These are phyloP conservation scores for Pyricularia grisea DNA, from an alignment of 2,329 filamentous ascomycete genomes.

Conservation along the genomic window DNA sequence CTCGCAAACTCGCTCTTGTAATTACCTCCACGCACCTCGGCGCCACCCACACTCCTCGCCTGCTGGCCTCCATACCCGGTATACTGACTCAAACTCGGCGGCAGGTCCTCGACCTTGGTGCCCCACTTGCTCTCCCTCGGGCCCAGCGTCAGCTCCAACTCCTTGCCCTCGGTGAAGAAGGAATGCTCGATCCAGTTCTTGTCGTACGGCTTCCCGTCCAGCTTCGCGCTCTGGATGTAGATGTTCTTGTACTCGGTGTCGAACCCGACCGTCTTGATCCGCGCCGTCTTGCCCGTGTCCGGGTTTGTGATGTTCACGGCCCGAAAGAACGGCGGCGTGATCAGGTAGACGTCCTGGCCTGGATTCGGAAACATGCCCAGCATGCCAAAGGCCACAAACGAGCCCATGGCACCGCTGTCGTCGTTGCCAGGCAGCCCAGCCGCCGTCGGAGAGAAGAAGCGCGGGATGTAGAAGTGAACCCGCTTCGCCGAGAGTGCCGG, in stretches of 20 bases:
- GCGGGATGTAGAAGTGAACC: conserved; percentile 56
- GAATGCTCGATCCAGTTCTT: conserved; percentile 60
- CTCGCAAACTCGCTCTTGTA: background rate
- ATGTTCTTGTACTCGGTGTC: conserved; percentile 46
- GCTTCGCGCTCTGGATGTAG: conserved; percentile 56
- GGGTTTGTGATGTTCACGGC: conserved; percentile 47
- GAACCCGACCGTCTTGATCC: conserved; percentile 51
- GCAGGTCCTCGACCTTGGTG: conserved; percentile 46
- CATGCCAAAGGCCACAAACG: conserved; percentile 57
- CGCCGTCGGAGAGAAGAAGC: conserved; percentile 48
- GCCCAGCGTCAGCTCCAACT: conserved; percentile 54
- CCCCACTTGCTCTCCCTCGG: conserved; percentile 56
- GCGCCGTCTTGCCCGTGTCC: conserved; percentile 50
- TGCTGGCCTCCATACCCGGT: conserved; percentile 14
- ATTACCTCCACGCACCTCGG: background rate
- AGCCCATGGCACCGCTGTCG: conserved; percentile 62
- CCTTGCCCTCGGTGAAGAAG: conserved; percentile 57
- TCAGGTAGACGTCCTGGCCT: conserved; percentile 63
- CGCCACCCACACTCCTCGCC: background rate
- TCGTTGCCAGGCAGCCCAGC: conserved; percentile 61
- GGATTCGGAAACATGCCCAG: conserved; percentile 62
- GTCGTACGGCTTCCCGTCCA: conserved; percentile 50
- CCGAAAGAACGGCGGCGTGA: conserved; percentile 59
- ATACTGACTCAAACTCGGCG: conserved; percentile 44
- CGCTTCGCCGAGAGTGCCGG: conserved; percentile 45